A percentile compares a stretch with the other conserved stretches of the same genome.
phyloP scores from a whole-genome alignment of 352 stramenopile species.

The Phytophthora agathidicida region DNA sequence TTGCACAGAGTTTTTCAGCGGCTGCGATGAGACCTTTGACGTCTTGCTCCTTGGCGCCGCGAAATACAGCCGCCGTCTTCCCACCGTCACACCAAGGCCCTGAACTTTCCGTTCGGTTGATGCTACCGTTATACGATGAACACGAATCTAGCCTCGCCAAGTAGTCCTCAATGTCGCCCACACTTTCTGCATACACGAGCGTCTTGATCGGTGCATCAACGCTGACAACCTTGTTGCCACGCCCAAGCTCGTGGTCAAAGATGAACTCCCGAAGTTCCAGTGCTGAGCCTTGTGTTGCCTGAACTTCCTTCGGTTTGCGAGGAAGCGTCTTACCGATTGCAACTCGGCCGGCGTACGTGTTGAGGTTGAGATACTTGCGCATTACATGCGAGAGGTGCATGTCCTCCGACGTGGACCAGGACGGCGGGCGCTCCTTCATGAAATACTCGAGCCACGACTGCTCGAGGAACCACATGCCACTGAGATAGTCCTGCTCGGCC shows the following conservation, averaged over 20 bases:
- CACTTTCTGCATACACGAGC: constrained; percentile 60
- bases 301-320: constrained; percentile 40
- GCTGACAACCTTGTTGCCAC: constrained; percentile 63
- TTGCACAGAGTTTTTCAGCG: constrained; percentile 45
- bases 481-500: constrained; percentile 64
- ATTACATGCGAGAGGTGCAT: constrained; percentile 72
- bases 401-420: constrained; percentile 60
- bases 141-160: constrained; percentile 42
- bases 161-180: constrained; percentile 52
- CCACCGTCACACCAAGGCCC: constrained; percentile 44
- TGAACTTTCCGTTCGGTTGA: neutral
- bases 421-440: constrained; percentile 55
- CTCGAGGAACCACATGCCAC: constrained; percentile 72
- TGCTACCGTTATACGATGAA: constrained; percentile 11
- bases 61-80: constrained; percentile 62
- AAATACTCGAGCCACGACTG: constrained; percentile 74
- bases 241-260: constrained; percentile 64
- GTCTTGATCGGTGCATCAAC: constrained; percentile 51
- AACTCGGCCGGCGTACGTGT: constrained; percentile 62
- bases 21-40: constrained; percentile 43
- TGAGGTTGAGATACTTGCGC: constrained; percentile 70
- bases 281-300: constrained; percentile 51
- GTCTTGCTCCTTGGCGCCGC: constrained; percentile 55
- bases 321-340: constrained; percentile 41
- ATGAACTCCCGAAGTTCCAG: constrained; percentile 61